These are phyloP conservation scores for Colletotrichum sp. DNA, from an alignment of 2,329 filamentous ascomycete genomes.

Conservation along the genomic window DNA sequence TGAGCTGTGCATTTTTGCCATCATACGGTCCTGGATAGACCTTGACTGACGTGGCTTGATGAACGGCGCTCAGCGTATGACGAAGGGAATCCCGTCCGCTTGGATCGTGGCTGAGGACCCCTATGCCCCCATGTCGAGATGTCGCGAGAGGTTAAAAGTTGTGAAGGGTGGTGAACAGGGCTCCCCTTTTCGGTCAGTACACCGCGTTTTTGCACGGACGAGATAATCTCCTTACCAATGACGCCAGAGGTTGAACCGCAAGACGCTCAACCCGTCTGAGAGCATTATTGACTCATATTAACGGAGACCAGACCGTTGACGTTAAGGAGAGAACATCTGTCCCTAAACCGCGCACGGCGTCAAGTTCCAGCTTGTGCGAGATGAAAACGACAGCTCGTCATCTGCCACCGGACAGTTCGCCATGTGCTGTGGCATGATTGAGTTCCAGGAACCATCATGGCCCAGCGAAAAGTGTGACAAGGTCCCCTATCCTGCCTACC, in stretches of 20 bases:
- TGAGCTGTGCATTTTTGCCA: background rate
- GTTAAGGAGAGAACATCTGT: background rate
- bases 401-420: background rate
- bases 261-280: background rate
- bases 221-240: background rate
- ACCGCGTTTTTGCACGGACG: background rate
- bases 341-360: background rate
- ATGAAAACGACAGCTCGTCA: slow-evolving; percentile 6
- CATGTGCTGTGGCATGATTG: background rate
- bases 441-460: slow-evolving; percentile 9
- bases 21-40: background rate
- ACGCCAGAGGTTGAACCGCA: background rate
- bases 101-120: slow-evolving; percentile 19
- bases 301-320: background rate
- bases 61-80: background rate
- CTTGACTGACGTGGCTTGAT: background rate
- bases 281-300: background rate
- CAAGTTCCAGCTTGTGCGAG: slow-evolving; percentile 1
- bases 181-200: background rate
- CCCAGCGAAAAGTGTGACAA: background rate
- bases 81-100: background rate
- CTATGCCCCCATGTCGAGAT: slow-evolving; percentile 8
- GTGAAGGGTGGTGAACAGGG: background rate
- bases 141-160: background rate
- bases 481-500: background rate